These are phyloP conservation scores for Pinus albicaulis DNA, from an alignment of 75 land plant species.

Conservation along the genomic window DNA sequence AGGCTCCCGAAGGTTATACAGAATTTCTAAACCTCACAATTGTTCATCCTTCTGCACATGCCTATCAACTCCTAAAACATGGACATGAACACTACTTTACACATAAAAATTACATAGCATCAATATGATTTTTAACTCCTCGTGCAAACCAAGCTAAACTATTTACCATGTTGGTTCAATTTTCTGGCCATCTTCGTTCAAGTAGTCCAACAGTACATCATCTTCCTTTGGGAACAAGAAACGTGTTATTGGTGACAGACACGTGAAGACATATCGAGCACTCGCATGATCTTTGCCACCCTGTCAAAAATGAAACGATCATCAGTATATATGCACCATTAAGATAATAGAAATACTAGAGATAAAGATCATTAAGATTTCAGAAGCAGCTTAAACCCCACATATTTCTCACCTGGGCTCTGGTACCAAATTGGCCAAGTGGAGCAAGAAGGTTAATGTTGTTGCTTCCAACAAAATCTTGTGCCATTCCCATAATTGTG, in stretches of 20 bases:
- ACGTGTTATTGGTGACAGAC: slow-evolving; percentile 74
- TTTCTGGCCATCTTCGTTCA: slow-evolving; percentile 90
- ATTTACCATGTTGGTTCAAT: slow-evolving; percentile 91
- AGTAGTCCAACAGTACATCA: slow-evolving; percentile 81
- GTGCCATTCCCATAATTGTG: slow-evolving; percentile 99
- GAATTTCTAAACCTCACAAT: background rate
- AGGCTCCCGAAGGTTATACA: background rate
- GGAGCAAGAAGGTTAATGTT: slow-evolving; percentile 91
- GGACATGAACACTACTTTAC: background rate
- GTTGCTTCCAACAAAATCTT: slow-evolving; percentile 96
- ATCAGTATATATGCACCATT: background rate
- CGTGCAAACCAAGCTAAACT: background rate
- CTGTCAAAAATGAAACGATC: slow-evolving; percentile 31
- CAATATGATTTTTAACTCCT: background rate
- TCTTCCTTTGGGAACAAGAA: slow-evolving; percentile 86
- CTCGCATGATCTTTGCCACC: slow-evolving; percentile 99
- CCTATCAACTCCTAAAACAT: background rate
- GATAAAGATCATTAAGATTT: background rate
- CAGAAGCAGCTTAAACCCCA: background rate
- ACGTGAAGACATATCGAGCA: slow-evolving; percentile 83
- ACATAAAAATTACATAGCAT: background rate
- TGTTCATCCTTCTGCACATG: background rate
- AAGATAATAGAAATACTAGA: background rate
- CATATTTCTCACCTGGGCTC: slow-evolving; percentile 46
- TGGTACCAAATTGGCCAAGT: slow-evolving; percentile 92